Evolutionary conservation across 306 rosid species (phyloP), one percentile per base, ranked within the genome.

Genomic region (Quercus cerris): DNA sequence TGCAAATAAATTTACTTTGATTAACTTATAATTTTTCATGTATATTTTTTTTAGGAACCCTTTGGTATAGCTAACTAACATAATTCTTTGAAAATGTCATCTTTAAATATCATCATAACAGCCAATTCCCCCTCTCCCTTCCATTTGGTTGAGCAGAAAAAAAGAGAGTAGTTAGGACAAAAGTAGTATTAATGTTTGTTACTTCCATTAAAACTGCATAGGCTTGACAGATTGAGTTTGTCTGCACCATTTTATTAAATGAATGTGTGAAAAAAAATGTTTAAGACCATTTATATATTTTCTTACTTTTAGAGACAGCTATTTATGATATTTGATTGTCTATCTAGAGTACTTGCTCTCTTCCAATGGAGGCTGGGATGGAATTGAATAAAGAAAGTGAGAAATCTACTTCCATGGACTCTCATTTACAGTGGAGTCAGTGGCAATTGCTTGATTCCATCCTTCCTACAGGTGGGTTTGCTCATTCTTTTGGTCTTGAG

Each of bases 381-480:
- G 87, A 89, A 82, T 59, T 58, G 55, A 56, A 66, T 28, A 80
- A 69, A 84, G 85, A 56, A 52, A 52, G 23, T 17, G 25, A n/a
- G 35, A 44, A 9, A 81, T 25, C 66, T 54, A n/a, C 78, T 75
- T 19, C 18, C 55, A 44, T 79, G 58, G 87, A 78, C 77, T 80
- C 89, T 70, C 58, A 63, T 84, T 78, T 75, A 23, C 92, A 89
- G 56, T 88, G 93, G 95, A 90, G 85, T 80, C 86, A 92, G 66
- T 94, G 97, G 97, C 97, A 92, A 79, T 75, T 89, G 57, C 85
- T 92, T 8, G 94, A 94, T 84, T 94, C 97, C 31, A 84, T 91
- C 85, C 92, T 92, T 51, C 98, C 97, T 4, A 90, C 98, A 0
- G 98, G 98, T 33, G 98, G 98, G 49, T 94, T 94, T 46, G 97